Evolutionary conservation across 2,329 filamentous ascomycete genomes (phyloP).

Genomic region (Hypoxylon sp.): DNA sequence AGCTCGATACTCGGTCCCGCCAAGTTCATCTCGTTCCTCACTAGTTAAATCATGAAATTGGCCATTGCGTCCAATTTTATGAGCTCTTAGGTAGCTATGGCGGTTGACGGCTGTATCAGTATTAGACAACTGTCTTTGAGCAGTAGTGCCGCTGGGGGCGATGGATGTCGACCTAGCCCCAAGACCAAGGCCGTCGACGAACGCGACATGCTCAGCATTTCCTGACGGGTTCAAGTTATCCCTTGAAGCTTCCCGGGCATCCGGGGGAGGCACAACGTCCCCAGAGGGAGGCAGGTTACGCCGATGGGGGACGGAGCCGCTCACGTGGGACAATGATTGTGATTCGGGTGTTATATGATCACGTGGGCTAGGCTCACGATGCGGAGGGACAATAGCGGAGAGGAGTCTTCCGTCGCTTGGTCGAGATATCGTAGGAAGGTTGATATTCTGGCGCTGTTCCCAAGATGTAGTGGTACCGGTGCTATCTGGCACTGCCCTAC

Average conservation of each 20-base stretch:
- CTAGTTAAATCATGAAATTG: constrained; percentile 51
- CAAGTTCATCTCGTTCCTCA: constrained; percentile 64
- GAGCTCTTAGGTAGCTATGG: constrained; percentile 56
- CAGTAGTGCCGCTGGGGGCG: constrained; percentile 30
- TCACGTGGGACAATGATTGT: neutral
- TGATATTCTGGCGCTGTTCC: constrained; percentile 15
- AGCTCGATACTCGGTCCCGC: constrained; percentile 75
- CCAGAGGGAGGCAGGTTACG: neutral
- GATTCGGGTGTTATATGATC: neutral
- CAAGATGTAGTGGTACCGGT: constrained; percentile 7
- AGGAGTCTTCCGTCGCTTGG: constrained; percentile 45
- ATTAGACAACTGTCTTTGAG: constrained; percentile 40
- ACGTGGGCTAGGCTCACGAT: neutral
- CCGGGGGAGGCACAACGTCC: constrained; percentile 2
- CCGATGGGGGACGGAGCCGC: neutral
- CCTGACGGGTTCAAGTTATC: constrained; percentile 5
- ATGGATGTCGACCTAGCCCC: constrained; percentile 45
- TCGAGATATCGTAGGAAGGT: constrained; percentile 44
- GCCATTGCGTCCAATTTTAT: constrained; percentile 57
- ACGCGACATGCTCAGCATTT: constrained; percentile 46
- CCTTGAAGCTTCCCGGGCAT: neutral
- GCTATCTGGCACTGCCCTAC: constrained; percentile 31
- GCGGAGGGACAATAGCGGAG: constrained; percentile 42
- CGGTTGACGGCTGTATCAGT: constrained; percentile 28
- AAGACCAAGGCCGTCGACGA: constrained; percentile 41